phyloP scores from a whole-genome alignment of 371 early-diverging fungal species.

The Syncephalastrum sp. region DNA sequence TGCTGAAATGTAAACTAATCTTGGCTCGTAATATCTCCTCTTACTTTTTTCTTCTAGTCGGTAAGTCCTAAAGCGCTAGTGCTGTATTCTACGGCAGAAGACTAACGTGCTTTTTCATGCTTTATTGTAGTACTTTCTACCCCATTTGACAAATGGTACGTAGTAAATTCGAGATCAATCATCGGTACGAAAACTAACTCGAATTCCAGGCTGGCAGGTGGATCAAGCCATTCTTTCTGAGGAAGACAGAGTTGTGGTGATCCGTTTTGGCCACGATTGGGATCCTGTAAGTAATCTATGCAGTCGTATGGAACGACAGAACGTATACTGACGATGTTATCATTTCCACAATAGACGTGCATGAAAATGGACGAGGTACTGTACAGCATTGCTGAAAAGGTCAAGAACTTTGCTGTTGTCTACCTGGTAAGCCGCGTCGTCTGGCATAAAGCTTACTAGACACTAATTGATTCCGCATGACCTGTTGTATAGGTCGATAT shows the following conservation, averaged over 20 bases:
- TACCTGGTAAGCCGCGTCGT: conserved; percentile 66
- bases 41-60: conserved; percentile 8
- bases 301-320: neutral
- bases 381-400: conserved; percentile 88
- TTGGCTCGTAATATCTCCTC: neutral
- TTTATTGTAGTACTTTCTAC: conserved; percentile 63
- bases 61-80: conserved; percentile 6
- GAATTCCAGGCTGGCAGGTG: conserved; percentile 89
- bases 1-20: neutral
- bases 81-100: too few relatives aligned
- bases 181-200: neutral
- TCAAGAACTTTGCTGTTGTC: conserved; percentile 97
- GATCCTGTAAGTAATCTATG: conserved; percentile 51
- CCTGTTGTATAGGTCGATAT: conserved; percentile 61
- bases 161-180: conserved; percentile 1
- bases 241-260: conserved; percentile 95
- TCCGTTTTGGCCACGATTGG: conserved; percentile 98
- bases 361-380: conserved; percentile 98
- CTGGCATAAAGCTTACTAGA: neutral
- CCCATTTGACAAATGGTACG: conserved; percentile 74
- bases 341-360: conserved; percentile 53
- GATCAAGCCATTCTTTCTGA: conserved; percentile 98
- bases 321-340: neutral
- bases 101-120: neutral
- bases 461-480: neutral